Conservation (phyloP, 768 basidiomycete genomes). For the Lactifluus hygrophoroides region DNA sequence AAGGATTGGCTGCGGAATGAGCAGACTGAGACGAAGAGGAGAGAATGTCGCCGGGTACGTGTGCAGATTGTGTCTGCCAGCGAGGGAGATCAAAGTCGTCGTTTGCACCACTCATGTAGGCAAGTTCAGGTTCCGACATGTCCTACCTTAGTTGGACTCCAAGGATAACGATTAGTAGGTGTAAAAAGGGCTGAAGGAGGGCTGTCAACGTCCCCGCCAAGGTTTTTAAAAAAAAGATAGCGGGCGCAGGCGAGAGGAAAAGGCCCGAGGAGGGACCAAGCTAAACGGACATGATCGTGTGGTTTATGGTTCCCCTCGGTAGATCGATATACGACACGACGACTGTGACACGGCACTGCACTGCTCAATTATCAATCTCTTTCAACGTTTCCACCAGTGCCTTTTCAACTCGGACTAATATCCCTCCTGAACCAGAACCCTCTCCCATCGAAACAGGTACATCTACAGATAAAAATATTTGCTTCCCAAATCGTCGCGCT, state of each 20-base stretch:
- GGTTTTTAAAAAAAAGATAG: slow-evolving; percentile 6
- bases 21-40: slow-evolving; percentile 58
- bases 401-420: slow-evolving; percentile 53
- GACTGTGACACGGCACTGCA: too few relatives aligned
- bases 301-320: neutral
- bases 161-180: slow-evolving; percentile 6
- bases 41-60: slow-evolving; percentile 31
- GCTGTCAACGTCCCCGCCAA: neutral
- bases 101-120: slow-evolving; percentile 69
- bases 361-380: slow-evolving; percentile 21
- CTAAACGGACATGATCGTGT: slow-evolving; percentile 4
- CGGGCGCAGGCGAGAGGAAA: neutral
- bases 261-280: neutral
- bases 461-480: slow-evolving; percentile 71
- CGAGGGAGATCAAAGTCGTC: slow-evolving; percentile 70
- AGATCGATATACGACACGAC: too few relatives aligned
- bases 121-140: slow-evolving; percentile 71
- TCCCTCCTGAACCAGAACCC: slow-evolving; percentile 37
- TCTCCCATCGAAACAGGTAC: slow-evolving; percentile 38
- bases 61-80: slow-evolving; percentile 40
- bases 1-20: slow-evolving; percentile 36
- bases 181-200: neutral
- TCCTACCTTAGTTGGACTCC: slow-evolving; percentile 20
- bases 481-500: slow-evolving; percentile 58
- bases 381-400: slow-evolving; percentile 43